These are phyloP conservation scores for Coniochaeta pulveracea DNA, from an alignment of 2,329 filamentous ascomycete genomes.

Conservation along the genomic window DNA sequence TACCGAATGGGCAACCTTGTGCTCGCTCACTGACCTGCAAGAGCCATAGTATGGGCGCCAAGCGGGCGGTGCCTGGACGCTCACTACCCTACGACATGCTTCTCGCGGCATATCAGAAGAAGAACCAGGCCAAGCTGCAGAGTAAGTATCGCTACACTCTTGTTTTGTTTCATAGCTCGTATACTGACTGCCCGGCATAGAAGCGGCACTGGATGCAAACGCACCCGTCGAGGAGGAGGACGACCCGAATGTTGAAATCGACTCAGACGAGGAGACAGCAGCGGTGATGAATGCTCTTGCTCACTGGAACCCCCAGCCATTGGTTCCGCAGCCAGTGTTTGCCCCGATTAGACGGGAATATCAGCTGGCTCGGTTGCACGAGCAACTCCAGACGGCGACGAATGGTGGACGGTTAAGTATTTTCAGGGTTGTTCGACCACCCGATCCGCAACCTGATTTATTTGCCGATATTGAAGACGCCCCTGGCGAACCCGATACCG, in stretches of 20 bases:
- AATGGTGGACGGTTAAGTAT: slow-evolving; percentile 56
- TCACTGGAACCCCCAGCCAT: slow-evolving; percentile 66
- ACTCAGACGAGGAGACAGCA: slow-evolving; percentile 90
- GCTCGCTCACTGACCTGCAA: slow-evolving; percentile 88
- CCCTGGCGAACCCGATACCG: slow-evolving; percentile 45
- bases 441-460: slow-evolving; percentile 34
- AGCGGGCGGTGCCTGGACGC: slow-evolving; percentile 75
- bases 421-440: slow-evolving; percentile 44
- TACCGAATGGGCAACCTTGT: slow-evolving; percentile 78
- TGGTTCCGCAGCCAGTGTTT: slow-evolving; percentile 55
- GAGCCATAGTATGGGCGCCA: slow-evolving; percentile 89
- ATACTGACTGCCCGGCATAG: slow-evolving; percentile 31
- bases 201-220: slow-evolving; percentile 89
- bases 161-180: no score
- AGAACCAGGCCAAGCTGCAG: slow-evolving; percentile 97
- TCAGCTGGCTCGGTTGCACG: slow-evolving; percentile 49
- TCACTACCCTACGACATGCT: slow-evolving; percentile 90
- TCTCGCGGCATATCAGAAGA: slow-evolving; percentile 82
- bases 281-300: slow-evolving; percentile 74
- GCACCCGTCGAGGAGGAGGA: slow-evolving; percentile 80
- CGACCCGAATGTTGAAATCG: slow-evolving; percentile 71
- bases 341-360: slow-evolving; percentile 53
- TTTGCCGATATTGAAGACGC: slow-evolving; percentile 39
- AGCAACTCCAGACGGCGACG: slow-evolving; percentile 55
- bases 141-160: slow-evolving; percentile 43